Evolutionary conservation across 257 asterid species (phyloP).

Genomic region (Solanum chiquidenum): DNA sequence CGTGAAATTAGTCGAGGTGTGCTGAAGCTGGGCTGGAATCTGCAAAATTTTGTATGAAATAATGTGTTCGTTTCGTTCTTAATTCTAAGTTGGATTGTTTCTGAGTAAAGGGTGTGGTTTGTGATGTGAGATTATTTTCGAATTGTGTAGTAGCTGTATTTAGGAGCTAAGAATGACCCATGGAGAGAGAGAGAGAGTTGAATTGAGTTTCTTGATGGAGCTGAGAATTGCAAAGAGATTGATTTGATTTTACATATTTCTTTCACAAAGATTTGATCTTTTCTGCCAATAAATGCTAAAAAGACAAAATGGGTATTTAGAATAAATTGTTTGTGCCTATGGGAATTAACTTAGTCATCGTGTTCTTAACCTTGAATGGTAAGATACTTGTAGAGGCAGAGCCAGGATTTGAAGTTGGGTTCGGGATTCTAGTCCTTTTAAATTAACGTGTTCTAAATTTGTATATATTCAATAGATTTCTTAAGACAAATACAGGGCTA

Average conservation of each 20-base stretch:
- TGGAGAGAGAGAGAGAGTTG: not conserved
- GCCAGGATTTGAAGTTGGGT: not conserved
- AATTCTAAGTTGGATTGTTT: not conserved
- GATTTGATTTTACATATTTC: not conserved
- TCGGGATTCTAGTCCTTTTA: not conserved
- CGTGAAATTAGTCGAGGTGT: not conserved
- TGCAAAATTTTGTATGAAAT: not conserved
- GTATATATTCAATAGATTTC: not conserved
- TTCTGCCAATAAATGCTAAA: not conserved
- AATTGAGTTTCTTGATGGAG: not conserved
- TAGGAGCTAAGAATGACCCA: not conserved
- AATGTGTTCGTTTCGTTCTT: not conserved
- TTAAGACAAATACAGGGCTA: not conserved
- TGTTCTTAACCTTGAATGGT: not conserved
- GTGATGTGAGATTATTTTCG: not conserved
- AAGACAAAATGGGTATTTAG: not conserved
- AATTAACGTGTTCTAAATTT: not conserved
- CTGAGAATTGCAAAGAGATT: not conserved
- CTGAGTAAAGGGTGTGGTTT: not conserved
- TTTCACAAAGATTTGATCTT: not conserved
- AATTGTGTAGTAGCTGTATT: not conserved
- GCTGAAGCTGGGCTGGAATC: not conserved
- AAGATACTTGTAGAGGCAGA: not conserved
- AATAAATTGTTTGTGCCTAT: not conserved
- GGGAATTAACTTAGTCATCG: not conserved